Base-by-base conservation (phyloP, 441 rosid genomes). In the Flueggea neowawraea region DNA sequence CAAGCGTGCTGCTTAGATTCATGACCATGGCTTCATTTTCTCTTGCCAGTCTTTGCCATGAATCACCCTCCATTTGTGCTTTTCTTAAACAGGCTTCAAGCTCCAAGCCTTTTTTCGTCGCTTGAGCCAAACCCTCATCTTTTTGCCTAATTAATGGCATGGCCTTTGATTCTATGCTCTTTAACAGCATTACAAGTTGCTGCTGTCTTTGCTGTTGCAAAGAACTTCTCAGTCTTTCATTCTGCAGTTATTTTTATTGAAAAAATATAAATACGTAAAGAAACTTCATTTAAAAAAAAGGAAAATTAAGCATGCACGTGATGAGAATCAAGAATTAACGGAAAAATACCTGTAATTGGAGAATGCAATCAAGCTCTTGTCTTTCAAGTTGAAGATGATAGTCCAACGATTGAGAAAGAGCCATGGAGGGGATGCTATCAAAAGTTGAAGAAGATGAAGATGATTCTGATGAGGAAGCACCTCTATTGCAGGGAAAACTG, bases 291-390 rank as follows among this genome's bases (percentile, higher is more conserved):
- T 15, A 16, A 12, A 31, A n/a, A n/a, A 13, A 52, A 41, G 16
- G 3, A 33, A 57, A 10, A 17, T 31, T 31, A 32, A 55, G 12
- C 39, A 31, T 2, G 45, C 45, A 43, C 45, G 3, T 43, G 45
- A 14, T 5, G 4, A 44, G 9, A 16, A 6, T 10, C 41, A 16
- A 6, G 28, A 6, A 6, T 11, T 7, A 13, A 11, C 10, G 4
- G 55, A 4, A 28, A 13, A 4, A 54, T 62, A 79, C 85, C 83
- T 84, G 82, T 4, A 75, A 43, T 44, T 74, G 76, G 52, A 85
- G 77, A 71, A 80, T 48, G 73, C 49, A 75, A 33, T 82, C 86
- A 17, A 78, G 61, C 55, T 84, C 87, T 52, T 71, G 77, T 65
- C 70, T 69, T 47, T 83, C 85, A 68, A 73, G 59, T 60, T 79